Base-by-base conservation (phyloP, 306 rosid genomes). In the Sindora glabra region DNA sequence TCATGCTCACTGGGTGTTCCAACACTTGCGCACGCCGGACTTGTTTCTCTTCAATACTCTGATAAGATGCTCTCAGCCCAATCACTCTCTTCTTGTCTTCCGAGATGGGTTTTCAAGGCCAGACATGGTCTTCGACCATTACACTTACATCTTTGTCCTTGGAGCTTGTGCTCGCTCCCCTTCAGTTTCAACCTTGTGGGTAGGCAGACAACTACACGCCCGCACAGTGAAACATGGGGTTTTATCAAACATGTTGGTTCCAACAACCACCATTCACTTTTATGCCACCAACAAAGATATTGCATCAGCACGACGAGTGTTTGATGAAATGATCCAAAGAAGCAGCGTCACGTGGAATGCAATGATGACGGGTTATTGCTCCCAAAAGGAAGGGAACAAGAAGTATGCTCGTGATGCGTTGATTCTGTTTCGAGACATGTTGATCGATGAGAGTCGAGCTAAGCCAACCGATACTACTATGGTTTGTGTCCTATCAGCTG, bases 141-240 rank as follows among this genome's bases (percentile, higher is more conserved):
- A 62, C 30, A 85, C 86, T 1, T 83, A 53, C 70, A 81, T 69
- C 24, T 89, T 85, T 62, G 76, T 68, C 45, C 86, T 89, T 36
- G 94, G 94, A 67, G 86, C 94, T 33, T 80, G 90, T 50, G 94
- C 94, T 71, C 82, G 89, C 49, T 69, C 52, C 12, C 86, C 94
- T 57, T 80, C 86, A 3, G 4, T 44, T 47, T 48, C 88, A 5
- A 74, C 88, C 0, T 75, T 83, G 9, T 68, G 78, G 56, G 48
- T 70, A 2, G 90, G 96, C 12, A 78, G 72, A 25, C 86, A 89
- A 52, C 39, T 81, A 6, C 94, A 89, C 44, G 67, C 76, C 18
- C 69, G 32, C 26, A 73, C 76, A 14, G 54, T 77, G 19, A 89
- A 81, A 65, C 72, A 39, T 54, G 90, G 87, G 29, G 17, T 72